phyloP scores from a whole-genome alignment of 331 rosid genomes.

The Phaseolus coccineus region DNA sequence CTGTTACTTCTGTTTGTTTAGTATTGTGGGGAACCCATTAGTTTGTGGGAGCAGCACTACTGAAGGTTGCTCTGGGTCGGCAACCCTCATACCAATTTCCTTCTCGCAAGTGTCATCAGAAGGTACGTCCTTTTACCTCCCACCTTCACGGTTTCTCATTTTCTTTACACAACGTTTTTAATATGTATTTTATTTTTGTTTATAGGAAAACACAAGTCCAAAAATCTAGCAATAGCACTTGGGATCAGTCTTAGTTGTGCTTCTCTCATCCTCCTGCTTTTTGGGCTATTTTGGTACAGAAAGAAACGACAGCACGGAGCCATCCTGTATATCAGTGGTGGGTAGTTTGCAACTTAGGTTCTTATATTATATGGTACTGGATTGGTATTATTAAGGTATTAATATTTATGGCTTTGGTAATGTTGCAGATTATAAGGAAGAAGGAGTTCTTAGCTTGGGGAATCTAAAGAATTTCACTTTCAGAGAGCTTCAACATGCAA shows the following conservation, averaged over 20 bases:
- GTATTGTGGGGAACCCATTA: slow-evolving; percentile 89
- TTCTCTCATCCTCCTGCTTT: slow-evolving; percentile 57
- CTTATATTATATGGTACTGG: slow-evolving; percentile 10
- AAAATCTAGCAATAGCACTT: slow-evolving; percentile 76
- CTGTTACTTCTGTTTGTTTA: slow-evolving; percentile 44
- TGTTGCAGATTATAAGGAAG: slow-evolving; percentile 78
- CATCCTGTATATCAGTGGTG: slow-evolving; percentile 72
- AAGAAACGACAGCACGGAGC: slow-evolving; percentile 65
- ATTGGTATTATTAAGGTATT: neutral
- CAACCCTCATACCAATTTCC: slow-evolving; percentile 60
- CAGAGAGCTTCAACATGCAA: slow-evolving; percentile 90
- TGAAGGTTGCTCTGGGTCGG: slow-evolving; percentile 83
- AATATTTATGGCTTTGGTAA: slow-evolving; percentile 19
- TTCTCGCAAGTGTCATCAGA: slow-evolving; percentile 63
- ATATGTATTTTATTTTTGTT: neutral
- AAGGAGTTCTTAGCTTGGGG: slow-evolving; percentile 79
- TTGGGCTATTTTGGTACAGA: slow-evolving; percentile 70
- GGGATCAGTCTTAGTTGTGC: slow-evolving; percentile 79
- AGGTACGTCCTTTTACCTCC: slow-evolving; percentile 46
- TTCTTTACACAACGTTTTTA: neutral
- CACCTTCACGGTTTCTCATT: neutral
- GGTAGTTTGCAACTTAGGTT: slow-evolving; percentile 39
- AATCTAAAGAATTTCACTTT: slow-evolving; percentile 82
- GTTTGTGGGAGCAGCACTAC: slow-evolving; percentile 74
- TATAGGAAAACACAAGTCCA: slow-evolving; percentile 70